Evolutionary conservation across 1,284 basidiomycete genomes (phyloP).

Genomic region (Blastosporella zonata): DNA sequence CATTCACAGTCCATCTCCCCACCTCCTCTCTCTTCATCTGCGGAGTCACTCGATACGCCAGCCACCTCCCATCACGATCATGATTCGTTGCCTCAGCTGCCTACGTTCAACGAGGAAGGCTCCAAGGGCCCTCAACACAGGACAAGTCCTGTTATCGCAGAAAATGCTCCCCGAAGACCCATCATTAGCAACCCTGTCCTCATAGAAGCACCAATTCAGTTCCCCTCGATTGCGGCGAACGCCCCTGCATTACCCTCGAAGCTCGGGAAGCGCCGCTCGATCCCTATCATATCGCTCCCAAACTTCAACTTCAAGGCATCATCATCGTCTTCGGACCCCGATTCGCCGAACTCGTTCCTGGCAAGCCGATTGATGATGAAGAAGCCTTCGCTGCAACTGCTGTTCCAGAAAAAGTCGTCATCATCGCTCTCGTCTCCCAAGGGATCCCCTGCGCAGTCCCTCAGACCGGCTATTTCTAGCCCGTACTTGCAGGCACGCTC

Average conservation of each 20-base stretch:
- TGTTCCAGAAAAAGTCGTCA: slow-evolving; percentile 50
- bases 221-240: slow-evolving; percentile 28
- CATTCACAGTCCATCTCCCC: slow-evolving; percentile 31
- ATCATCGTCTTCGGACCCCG: slow-evolving; percentile 6
- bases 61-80: slow-evolving; percentile 37
- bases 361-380: slow-evolving; percentile 32
- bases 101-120: slow-evolving; percentile 23
- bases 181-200: slow-evolving; percentile 31
- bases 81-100: slow-evolving; percentile 37
- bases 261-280: slow-evolving; percentile 35
- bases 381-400: slow-evolving; percentile 52
- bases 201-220: slow-evolving; percentile 31
- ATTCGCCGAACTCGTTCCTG: slow-evolving; percentile 22
- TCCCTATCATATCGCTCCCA: slow-evolving; percentile 42
- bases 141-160: slow-evolving; percentile 20
- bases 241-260: slow-evolving; percentile 23
- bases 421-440: slow-evolving; percentile 33
- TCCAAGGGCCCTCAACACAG: slow-evolving; percentile 14
- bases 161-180: slow-evolving; percentile 20
- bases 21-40: slow-evolving; percentile 39
- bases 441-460: slow-evolving; percentile 9
- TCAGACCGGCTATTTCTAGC: slow-evolving; percentile 28
- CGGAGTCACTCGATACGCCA: slow-evolving; percentile 42
- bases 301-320: slow-evolving; percentile 26
- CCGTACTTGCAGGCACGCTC: slow-evolving; percentile 31